phyloP scores from a whole-genome alignment of 2,329 filamentous ascomycete species.

The Akanthomyces uredinophilus region DNA sequence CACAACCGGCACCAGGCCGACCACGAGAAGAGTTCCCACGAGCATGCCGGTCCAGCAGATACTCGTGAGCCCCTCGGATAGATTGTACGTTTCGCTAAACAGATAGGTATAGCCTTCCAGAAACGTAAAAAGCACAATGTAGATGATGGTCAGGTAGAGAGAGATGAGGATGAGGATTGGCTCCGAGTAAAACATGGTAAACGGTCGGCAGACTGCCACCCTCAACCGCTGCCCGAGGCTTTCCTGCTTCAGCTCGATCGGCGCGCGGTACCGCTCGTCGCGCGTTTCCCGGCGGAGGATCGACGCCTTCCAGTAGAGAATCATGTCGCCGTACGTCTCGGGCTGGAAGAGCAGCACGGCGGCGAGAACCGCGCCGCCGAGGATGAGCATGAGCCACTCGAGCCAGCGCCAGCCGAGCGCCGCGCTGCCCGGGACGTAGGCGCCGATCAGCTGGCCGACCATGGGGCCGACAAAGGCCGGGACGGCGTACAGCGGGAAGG shows the following conservation, averaged over 20 bases:
- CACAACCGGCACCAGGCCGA: constrained; percentile 30
- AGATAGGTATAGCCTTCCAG: constrained; percentile 47
- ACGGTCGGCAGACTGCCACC: constrained; percentile 48
- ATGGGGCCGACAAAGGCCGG: constrained; percentile 37
- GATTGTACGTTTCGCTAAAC: constrained; percentile 39
- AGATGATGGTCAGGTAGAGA: constrained; percentile 47
- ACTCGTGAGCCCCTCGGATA: constrained; percentile 37
- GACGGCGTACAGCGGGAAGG: constrained; percentile 43
- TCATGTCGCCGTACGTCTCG: constrained; percentile 55
- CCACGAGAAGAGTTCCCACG: constrained; percentile 33
- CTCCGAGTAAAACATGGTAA: constrained; percentile 31
- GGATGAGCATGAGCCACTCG: constrained; percentile 62
- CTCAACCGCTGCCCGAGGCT: constrained; percentile 20
- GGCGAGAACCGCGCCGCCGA: constrained; percentile 51
- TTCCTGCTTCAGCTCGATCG: constrained; percentile 38
- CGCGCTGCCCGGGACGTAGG: constrained; percentile 59
- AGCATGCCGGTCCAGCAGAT: constrained; percentile 41
- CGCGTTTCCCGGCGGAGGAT: constrained; percentile 56
- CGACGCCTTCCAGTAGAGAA: constrained; percentile 56
- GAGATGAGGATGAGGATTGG: constrained; percentile 39
- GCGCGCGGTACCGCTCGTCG: constrained; percentile 56
- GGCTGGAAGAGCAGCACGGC: constrained; percentile 56
- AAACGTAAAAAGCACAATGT: constrained; percentile 50
- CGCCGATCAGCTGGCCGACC: constrained; percentile 43
- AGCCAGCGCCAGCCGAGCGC: constrained; percentile 55